A percentile compares a stretch with the other conserved stretches of the same genome.
phyloP scores from a whole-genome alignment of 495 filamentous ascomycete species.

The Xylaria intraflava region DNA sequence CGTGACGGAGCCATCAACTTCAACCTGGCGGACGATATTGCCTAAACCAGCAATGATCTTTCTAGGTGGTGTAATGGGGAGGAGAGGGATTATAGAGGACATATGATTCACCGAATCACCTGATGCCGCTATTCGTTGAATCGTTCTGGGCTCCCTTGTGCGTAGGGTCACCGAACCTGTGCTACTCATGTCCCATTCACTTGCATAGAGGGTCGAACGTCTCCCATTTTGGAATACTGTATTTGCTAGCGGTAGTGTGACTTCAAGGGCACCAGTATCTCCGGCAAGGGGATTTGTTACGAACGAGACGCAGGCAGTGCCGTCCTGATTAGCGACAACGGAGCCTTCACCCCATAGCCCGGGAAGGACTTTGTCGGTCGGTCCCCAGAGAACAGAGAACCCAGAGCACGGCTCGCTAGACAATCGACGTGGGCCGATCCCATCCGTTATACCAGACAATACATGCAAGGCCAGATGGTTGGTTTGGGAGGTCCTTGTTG shows the following conservation, averaged over 20 bases:
- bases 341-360: slow-evolving; percentile 20
- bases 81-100: slow-evolving; percentile 43
- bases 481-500: neutral
- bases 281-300: slow-evolving; percentile 15
- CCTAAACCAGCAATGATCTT: slow-evolving; percentile 63
- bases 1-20: slow-evolving; percentile 41
- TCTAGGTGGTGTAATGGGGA: slow-evolving; percentile 59
- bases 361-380: slow-evolving; percentile 25
- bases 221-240: slow-evolving; percentile 69
- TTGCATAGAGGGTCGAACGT: slow-evolving; percentile 53
- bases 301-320: slow-evolving; percentile 18
- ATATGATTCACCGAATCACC: slow-evolving; percentile 1
- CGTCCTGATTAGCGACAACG: slow-evolving; percentile 2
- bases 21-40: slow-evolving; percentile 70
- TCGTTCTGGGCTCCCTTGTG: slow-evolving; percentile 17
- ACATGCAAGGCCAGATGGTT: slow-evolving; percentile 17
- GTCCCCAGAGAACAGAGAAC: slow-evolving; percentile 35
- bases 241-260: slow-evolving; percentile 62
- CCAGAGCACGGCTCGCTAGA: slow-evolving; percentile 26
- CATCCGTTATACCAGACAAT: slow-evolving; percentile 32
- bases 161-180: slow-evolving; percentile 12
- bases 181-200: slow-evolving; percentile 42
- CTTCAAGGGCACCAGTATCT: slow-evolving; percentile 18
- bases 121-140: slow-evolving; percentile 21
- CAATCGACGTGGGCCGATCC: slow-evolving; percentile 19